Percentiles rank a stretch among this genome's conserved stretches.
Evolutionary conservation across 2,329 filamentous ascomycete species (phyloP).

Genomic region (Pyrenophora teres): DNA sequence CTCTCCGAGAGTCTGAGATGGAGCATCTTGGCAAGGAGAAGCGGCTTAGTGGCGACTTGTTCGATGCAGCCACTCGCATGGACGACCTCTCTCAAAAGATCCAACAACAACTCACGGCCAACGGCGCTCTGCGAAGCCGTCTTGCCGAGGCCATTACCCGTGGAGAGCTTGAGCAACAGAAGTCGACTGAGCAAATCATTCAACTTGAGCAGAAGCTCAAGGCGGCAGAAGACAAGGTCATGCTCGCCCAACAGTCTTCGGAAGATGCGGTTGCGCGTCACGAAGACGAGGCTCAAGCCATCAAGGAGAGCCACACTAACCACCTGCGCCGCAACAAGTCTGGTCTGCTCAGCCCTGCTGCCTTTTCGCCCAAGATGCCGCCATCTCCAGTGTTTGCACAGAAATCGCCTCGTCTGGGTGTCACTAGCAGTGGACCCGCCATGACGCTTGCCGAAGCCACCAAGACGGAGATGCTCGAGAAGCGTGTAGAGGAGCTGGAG

Average conservation of each 20-base stretch:
- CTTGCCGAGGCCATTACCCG: slow-evolving; percentile 79
- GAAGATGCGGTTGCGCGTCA: slow-evolving; percentile 83
- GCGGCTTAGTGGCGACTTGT: slow-evolving; percentile 70
- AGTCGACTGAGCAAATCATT: slow-evolving; percentile 81
- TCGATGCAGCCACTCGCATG: slow-evolving; percentile 74
- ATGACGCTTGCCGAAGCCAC: slow-evolving; percentile 68
- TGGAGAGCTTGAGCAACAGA: slow-evolving; percentile 81
- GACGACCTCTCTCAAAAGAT: slow-evolving; percentile 81
- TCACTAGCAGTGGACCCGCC: slow-evolving; percentile 65
- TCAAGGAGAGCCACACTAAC: slow-evolving; percentile 76
- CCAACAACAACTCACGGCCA: slow-evolving; percentile 77
- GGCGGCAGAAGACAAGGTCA: slow-evolving; percentile 79
- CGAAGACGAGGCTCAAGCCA: slow-evolving; percentile 78
- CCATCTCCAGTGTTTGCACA: slow-evolving; percentile 65
- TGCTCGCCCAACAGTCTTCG: slow-evolving; percentile 80
- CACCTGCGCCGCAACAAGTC: slow-evolving; percentile 75
- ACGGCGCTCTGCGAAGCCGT: slow-evolving; percentile 74
- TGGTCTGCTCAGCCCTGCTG: slow-evolving; percentile 52
- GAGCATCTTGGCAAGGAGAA: slow-evolving; percentile 63
- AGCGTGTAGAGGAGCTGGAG: slow-evolving; percentile 83
- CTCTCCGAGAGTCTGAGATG: slow-evolving; percentile 62
- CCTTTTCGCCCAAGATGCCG: slow-evolving; percentile 63
- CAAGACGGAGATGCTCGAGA: slow-evolving; percentile 75
- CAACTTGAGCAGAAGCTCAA: slow-evolving; percentile 81
- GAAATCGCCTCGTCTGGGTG: slow-evolving; percentile 64